Evolutionary conservation across 2,329 filamentous ascomycete species (phyloP).

Genomic region (Claviceps spartinae): DNA sequence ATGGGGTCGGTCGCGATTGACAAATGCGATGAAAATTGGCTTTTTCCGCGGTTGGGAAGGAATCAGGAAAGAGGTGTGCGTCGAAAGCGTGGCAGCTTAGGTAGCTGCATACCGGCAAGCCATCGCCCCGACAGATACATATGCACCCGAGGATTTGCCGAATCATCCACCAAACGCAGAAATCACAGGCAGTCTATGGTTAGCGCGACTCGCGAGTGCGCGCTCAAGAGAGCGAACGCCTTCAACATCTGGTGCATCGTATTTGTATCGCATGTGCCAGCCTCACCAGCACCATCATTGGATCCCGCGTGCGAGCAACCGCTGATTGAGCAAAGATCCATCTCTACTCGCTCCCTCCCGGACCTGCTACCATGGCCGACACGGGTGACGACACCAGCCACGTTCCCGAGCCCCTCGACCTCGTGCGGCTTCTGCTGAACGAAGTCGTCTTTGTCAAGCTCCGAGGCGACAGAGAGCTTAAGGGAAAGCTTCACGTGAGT

Average conservation of each 20-base stretch:
- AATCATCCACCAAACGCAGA: neutral
- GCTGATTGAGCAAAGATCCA: neutral
- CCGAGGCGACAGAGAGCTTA: slow-evolving; percentile 85
- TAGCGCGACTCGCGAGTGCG: neutral
- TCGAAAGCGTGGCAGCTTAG: too few relatives aligned
- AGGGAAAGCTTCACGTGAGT: slow-evolving; percentile 77
- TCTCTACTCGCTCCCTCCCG: too few relatives aligned
- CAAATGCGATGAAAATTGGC: too few relatives aligned
- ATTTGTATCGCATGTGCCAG: neutral
- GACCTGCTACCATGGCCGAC: slow-evolving; percentile 57
- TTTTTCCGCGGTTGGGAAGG: too few relatives aligned
- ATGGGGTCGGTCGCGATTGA: too few relatives aligned
- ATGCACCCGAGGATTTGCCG: neutral
- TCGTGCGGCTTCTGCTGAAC: slow-evolving; percentile 86
- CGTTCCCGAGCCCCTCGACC: slow-evolving; percentile 84
- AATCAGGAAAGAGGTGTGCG: too few relatives aligned
- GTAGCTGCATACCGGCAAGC: neutral
- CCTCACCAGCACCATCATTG: neutral
- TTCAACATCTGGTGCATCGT: neutral
- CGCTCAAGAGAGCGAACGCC: neutral
- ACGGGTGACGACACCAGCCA: slow-evolving; percentile 57
- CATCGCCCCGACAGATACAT: slow-evolving; percentile 1
- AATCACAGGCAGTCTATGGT: neutral
- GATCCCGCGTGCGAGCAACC: neutral
- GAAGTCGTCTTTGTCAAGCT: slow-evolving; percentile 97